A percentile compares a stretch with the other conserved stretches of the same genome.
phyloP scores from a whole-genome alignment of 2,329 filamentous ascomycete genomes.

The Zasmidium angulare region DNA sequence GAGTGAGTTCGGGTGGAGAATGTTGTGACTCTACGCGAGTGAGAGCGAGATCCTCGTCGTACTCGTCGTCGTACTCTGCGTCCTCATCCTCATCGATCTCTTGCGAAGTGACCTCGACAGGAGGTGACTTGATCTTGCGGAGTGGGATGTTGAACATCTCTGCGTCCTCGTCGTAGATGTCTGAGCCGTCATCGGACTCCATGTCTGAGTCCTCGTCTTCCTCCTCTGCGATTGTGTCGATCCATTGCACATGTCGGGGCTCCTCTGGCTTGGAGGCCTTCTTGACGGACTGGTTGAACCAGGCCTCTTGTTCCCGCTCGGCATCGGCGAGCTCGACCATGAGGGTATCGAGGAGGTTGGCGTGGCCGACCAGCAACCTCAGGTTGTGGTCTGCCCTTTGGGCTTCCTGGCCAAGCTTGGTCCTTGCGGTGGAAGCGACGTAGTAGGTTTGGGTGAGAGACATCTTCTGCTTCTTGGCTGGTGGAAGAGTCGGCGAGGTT shows the following conservation, averaged over 20 bases:
- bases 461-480: conserved; percentile 76
- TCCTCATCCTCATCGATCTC: conserved; percentile 42
- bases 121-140: conserved; percentile 41
- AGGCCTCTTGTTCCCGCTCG: conserved; percentile 91
- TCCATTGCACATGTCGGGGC: conserved; percentile 79
- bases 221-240: conserved; percentile 73
- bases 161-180: conserved; percentile 54
- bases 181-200: conserved; percentile 52
- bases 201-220: conserved; percentile 64
- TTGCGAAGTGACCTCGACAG: conserved; percentile 43
- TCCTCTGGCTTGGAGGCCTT: conserved; percentile 65
- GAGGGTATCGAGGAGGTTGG: conserved; percentile 93
- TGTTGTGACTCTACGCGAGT: conserved; percentile 45
- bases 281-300: conserved; percentile 95
- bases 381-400: conserved; percentile 90
- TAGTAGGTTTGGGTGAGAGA: conserved; percentile 98
- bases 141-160: conserved; percentile 40
- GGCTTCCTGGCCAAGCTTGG: conserved; percentile 93
- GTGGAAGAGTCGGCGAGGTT: conserved; percentile 41
- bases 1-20: conserved; percentile 50
- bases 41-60: conserved; percentile 46
- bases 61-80: conserved; percentile 48
- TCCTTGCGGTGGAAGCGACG: conserved; percentile 92
- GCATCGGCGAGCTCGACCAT: conserved; percentile 91
- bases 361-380: conserved; percentile 90